Percentiles rank a stretch among this genome's conserved stretches.
These are phyloP conservation scores for Populus simonii DNA, from an alignment of 345 rosid genomes.

Conservation along the genomic window DNA sequence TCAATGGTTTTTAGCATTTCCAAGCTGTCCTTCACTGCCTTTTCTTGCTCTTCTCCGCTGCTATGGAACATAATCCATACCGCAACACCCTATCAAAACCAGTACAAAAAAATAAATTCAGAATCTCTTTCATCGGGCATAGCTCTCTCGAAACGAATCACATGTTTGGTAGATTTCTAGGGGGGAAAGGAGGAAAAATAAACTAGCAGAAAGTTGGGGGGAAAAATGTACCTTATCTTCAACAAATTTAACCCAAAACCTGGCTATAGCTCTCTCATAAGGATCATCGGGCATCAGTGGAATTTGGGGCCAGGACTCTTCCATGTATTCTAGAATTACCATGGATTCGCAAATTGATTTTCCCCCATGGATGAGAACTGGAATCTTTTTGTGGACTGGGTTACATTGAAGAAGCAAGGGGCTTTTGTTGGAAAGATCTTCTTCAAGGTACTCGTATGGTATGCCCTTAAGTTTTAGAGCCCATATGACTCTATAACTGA, in stretches of 20 bases:
- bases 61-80: neutral
- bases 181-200: neutral
- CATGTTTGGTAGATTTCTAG: neutral
- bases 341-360: neutral
- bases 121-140: neutral
- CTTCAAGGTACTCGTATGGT: no score
- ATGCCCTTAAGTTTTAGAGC: neutral
- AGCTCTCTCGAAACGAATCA: neutral
- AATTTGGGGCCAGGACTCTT: slow-evolving; percentile 2
- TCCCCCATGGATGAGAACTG: slow-evolving; percentile 2
- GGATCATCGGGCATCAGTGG: slow-evolving; percentile 4
- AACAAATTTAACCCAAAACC: slow-evolving; percentile 3
- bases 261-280: neutral
- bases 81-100: neutral
- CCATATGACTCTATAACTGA: slow-evolving; percentile 11
- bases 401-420: neutral
- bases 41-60: slow-evolving; percentile 4
- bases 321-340: slow-evolving; percentile 1
- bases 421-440: neutral
- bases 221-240: neutral
- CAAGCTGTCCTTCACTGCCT: neutral
- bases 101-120: neutral
- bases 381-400: neutral
- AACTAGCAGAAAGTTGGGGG: no score
- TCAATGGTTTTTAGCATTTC: neutral